A percentile compares a stretch with the other conserved stretches of the same genome.
These are phyloP conservation scores for Suillus discolor DNA, from an alignment of 768 basidiomycete species.

Conservation along the genomic window DNA sequence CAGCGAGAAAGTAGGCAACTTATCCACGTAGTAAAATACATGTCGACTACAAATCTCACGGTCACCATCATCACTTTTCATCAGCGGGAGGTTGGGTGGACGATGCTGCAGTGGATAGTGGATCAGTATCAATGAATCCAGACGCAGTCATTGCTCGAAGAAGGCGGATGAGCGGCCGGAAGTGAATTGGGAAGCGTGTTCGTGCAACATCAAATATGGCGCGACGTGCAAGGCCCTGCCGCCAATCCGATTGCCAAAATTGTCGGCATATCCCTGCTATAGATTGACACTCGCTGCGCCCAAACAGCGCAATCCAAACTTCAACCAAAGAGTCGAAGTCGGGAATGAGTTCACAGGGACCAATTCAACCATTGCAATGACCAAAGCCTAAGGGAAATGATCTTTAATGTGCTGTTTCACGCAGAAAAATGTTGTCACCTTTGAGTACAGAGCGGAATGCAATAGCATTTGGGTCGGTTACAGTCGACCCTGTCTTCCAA, in stretches of 20 bases:
- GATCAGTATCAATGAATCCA: constrained; percentile 77
- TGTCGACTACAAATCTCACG: constrained; percentile 63
- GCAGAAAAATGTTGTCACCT: constrained; percentile 48
- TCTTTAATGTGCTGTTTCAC: neutral
- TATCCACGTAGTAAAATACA: constrained; percentile 77
- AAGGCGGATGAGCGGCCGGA: constrained; percentile 67
- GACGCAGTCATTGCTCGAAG: constrained; percentile 77
- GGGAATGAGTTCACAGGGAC: constrained; percentile 77
- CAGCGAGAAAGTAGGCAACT: constrained; percentile 74
- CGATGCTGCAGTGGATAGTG: constrained; percentile 48
- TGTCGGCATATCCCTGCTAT: constrained; percentile 73
- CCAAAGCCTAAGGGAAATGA: constrained; percentile 54
- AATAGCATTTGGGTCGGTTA: constrained; percentile 76
- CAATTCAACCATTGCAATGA: constrained; percentile 77
- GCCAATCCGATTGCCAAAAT: constrained; percentile 83
- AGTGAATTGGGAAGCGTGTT: constrained; percentile 81
- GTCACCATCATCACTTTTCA: constrained; percentile 43
- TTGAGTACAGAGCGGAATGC: constrained; percentile 84
- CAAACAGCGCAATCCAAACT: constrained; percentile 80
- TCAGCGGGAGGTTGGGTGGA: constrained; percentile 47
- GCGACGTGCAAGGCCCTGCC: constrained; percentile 64
- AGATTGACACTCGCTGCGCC: constrained; percentile 64
- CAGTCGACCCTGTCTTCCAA: constrained; percentile 65
- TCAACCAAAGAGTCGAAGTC: constrained; percentile 73
- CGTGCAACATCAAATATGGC: constrained; percentile 84